Percentiles rank a stretch among this genome's conserved stretches.
Evolutionary conservation across 1,139 yeast species (phyloP).

Genomic region (Torulaspora globosa): DNA sequence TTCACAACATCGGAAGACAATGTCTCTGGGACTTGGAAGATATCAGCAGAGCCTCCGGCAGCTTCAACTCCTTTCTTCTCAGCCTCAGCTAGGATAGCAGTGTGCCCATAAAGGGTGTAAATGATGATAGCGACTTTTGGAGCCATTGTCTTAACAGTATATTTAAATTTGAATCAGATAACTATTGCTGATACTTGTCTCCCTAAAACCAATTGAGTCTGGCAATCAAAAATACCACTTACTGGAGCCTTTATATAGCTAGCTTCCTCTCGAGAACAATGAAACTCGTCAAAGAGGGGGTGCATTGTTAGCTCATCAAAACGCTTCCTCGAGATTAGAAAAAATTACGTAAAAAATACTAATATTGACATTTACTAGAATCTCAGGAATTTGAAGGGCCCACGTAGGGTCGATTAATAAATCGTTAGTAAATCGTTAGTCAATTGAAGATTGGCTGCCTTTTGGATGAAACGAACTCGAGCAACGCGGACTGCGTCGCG

Average conservation of each 20-base stretch:
- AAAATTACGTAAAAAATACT: slow-evolving; percentile 1
- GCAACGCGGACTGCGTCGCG: slow-evolving; percentile 3
- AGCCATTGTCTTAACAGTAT: slow-evolving; percentile 11
- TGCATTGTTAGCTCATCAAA: not conserved
- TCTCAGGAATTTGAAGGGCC: not conserved
- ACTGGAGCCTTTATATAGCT: not conserved
- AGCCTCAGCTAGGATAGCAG: slow-evolving; percentile 62
- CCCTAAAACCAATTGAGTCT: not conserved
- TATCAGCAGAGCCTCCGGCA: slow-evolving; percentile 69
- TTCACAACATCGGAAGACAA: slow-evolving; percentile 58
- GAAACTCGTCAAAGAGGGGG: not conserved
- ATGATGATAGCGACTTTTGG: slow-evolving; percentile 53
- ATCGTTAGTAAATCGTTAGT: not conserved
- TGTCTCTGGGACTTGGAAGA: slow-evolving; percentile 80
- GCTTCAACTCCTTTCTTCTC: slow-evolving; percentile 66
- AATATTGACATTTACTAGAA: not conserved
- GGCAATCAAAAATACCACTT: not conserved
- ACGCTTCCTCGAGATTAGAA: slow-evolving; percentile 1
- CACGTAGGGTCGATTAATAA: not conserved
- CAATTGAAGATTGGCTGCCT: slow-evolving; percentile 8
- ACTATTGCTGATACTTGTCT: not conserved
- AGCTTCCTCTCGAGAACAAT: not conserved
- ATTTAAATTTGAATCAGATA: not conserved
- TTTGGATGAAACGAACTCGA: slow-evolving; percentile 11
- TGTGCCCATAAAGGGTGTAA: slow-evolving; percentile 81